Conservation (phyloP, 2,329 filamentous ascomycete species). For the Penicillium occitanis region DNA sequence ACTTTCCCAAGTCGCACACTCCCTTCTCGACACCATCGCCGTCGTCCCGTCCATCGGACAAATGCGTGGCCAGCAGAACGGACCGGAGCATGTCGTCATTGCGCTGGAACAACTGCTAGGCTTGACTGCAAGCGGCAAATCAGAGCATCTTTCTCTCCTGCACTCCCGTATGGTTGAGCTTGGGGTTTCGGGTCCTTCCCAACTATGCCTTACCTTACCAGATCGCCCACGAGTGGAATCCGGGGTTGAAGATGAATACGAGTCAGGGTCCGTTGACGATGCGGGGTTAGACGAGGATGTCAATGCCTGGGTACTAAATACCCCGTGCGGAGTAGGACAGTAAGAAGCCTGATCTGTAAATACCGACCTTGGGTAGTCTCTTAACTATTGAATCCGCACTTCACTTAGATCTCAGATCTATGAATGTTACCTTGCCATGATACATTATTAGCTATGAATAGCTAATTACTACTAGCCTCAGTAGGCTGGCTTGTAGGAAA, state of each 20-base stretch:
- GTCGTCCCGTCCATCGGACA: constrained; percentile 15
- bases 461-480: neutral
- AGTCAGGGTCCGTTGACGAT: neutral
- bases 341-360: neutral
- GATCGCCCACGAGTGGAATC: neutral
- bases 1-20: constrained; percentile 17
- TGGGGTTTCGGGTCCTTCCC: neutral
- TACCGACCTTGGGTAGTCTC: neutral
- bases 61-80: constrained; percentile 14
- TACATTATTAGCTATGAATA: neutral
- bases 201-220: neutral
- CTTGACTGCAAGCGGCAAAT: constrained; percentile 3
- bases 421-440: neutral
- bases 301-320: neutral
- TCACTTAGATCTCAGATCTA: neutral
- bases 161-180: constrained; percentile 12
- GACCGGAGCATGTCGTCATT: constrained; percentile 12
- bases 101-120: constrained; percentile 13
- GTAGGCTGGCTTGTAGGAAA: too few species aligned
- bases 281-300: neutral
- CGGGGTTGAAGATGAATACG: neutral
- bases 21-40: constrained; percentile 18
- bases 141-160: constrained; percentile 12
- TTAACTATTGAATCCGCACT: neutral
- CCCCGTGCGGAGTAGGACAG: neutral